phyloP scores from a whole-genome alignment of 257 asterid species.

The Nicotiana tabacum region DNA sequence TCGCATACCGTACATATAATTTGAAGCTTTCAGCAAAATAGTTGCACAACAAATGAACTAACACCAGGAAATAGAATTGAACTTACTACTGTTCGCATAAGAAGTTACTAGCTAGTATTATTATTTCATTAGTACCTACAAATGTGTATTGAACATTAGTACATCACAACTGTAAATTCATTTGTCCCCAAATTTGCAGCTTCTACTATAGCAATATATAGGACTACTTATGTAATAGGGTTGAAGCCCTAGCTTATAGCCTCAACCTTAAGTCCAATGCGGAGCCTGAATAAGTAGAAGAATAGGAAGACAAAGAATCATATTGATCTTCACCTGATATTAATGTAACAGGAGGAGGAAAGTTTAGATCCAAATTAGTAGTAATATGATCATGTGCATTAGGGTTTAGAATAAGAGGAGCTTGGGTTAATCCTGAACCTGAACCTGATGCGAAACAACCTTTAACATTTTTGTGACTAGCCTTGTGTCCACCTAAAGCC shows the following conservation, averaged over 20 bases:
- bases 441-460: slow-evolving; percentile 68
- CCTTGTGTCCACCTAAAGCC: slow-evolving; percentile 85
- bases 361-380: slow-evolving; percentile 51
- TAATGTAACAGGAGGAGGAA: slow-evolving; percentile 21
- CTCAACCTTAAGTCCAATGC: slow-evolving; percentile 57
- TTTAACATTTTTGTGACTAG: slow-evolving; percentile 82
- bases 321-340: slow-evolving; percentile 15
- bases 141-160: not conserved
- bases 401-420: slow-evolving; percentile 2
- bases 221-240: not conserved
- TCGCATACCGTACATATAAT: not conserved
- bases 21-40: not conserved
- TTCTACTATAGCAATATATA: not conserved
- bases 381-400: slow-evolving; percentile 18
- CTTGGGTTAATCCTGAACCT: slow-evolving; percentile 64
- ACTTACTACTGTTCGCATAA: not conserved
- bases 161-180: not conserved
- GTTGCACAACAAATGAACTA: not conserved
- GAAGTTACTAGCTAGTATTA: not conserved
- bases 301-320: slow-evolving; percentile 24
- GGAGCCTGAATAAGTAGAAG: slow-evolving; percentile 6
- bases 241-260: slow-evolving; percentile 21
- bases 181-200: not conserved
- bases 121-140: not conserved
- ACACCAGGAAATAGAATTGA: not conserved